Conservation (phyloP, 768 basidiomycete species). For the Trametes coccinea region DNA sequence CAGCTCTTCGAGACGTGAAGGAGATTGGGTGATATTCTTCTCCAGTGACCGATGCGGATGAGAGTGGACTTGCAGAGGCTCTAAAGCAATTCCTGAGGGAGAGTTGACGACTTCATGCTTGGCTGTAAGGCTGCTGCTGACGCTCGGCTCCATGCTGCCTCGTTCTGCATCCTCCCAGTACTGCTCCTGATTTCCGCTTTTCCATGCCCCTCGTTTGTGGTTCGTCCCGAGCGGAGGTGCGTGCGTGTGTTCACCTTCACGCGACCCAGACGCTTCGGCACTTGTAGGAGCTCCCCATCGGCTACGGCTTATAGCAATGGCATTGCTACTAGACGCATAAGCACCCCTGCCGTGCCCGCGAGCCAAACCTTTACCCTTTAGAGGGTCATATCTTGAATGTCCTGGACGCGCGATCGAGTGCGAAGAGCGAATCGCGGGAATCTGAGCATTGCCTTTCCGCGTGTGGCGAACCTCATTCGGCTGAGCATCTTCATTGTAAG, state of each 20-base stretch:
- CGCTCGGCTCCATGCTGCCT: background rate
- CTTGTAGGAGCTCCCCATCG: background rate
- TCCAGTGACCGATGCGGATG: too few relatives aligned
- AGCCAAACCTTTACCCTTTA: background rate
- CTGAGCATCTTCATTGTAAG: constrained; percentile 39
- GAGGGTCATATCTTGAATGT: background rate
- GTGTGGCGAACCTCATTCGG: constrained; percentile 40
- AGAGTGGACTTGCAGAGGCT: too few relatives aligned
- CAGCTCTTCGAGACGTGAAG: too few relatives aligned
- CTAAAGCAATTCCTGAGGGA: background rate
- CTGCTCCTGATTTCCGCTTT: background rate
- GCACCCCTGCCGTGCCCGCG: background rate
- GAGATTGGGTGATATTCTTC: too few relatives aligned
- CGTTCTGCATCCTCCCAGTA: background rate
- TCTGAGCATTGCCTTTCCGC: constrained; percentile 33
- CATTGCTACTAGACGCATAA: background rate
- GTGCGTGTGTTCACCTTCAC: background rate
- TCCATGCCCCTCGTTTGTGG: background rate
- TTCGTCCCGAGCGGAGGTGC: background rate
- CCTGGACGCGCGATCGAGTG: background rate
- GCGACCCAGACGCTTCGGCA: background rate
- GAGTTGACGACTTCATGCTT: background rate
- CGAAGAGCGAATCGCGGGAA: constrained; percentile 34
- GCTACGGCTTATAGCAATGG: background rate
- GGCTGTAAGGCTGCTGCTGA: background rate